These are phyloP conservation scores for Colletotrichum lentis DNA, from an alignment of 2,329 filamentous ascomycete species.

Conservation along the genomic window DNA sequence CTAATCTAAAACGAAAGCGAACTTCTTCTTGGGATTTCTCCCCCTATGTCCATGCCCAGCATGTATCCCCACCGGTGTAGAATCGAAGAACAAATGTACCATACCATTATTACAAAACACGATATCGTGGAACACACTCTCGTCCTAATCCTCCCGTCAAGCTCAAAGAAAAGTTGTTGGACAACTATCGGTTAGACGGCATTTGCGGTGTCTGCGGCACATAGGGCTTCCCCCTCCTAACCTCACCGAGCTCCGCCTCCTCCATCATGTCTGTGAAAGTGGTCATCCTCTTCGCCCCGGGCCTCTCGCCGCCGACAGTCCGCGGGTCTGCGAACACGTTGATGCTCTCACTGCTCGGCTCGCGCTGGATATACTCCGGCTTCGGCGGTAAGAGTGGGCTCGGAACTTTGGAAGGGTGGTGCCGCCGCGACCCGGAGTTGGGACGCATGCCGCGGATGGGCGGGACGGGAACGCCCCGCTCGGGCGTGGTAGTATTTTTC, in stretches of 20 bases:
- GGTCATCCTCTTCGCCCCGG: slow-evolving; percentile 47
- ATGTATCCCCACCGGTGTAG: not conserved
- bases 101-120: slow-evolving; percentile 15
- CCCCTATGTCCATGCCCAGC: slow-evolving; percentile 1
- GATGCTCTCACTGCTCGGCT: slow-evolving; percentile 59
- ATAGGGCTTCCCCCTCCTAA: slow-evolving; percentile 54
- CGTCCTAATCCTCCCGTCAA: not conserved
- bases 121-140: not conserved
- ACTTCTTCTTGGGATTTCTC: not conserved
- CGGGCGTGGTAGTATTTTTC: not conserved
- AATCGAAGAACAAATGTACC: slow-evolving; percentile 7
- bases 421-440: slow-evolving; percentile 36
- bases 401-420: slow-evolving; percentile 34
- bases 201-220: slow-evolving; percentile 46
- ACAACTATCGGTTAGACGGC: not conserved
- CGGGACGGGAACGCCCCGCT: slow-evolving; percentile 36
- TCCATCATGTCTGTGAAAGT: slow-evolving; percentile 65
- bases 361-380: slow-evolving; percentile 47
- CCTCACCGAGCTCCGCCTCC: slow-evolving; percentile 53
- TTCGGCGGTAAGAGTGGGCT: slow-evolving; percentile 42
- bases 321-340: slow-evolving; percentile 61
- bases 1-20: not conserved
- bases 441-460: slow-evolving; percentile 52
- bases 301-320: slow-evolving; percentile 47
- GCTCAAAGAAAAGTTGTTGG: not conserved